Percentiles rank a stretch among this genome's conserved stretches.
Conservation (phyloP, 495 filamentous ascomycete genomes). For the Penicillium bialowiezense region DNA sequence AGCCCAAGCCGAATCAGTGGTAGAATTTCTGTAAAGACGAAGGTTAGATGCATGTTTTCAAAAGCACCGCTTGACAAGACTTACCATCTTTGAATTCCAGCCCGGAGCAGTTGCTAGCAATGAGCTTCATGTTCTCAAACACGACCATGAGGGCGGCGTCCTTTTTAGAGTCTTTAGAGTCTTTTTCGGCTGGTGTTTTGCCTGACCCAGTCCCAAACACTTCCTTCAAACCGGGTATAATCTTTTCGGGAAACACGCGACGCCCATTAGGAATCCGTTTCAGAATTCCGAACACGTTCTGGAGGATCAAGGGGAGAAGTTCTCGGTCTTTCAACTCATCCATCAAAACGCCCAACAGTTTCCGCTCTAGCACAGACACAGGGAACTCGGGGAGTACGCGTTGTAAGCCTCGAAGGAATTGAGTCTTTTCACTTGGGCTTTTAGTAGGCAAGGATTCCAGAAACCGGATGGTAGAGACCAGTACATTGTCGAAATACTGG, state of each 20-base stretch:
- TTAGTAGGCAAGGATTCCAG: constrained; percentile 87
- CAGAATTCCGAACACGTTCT: constrained; percentile 88
- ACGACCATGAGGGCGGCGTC: constrained; percentile 90
- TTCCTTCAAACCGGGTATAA: constrained; percentile 79
- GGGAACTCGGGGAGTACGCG: constrained; percentile 88
- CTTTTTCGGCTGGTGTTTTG: constrained; percentile 60
- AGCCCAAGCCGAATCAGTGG: constrained; percentile 78
- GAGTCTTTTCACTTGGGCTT: constrained; percentile 82
- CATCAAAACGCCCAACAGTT: constrained; percentile 79
- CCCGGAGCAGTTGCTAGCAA: constrained; percentile 77
- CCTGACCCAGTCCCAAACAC: constrained; percentile 62
- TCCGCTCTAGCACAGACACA: constrained; percentile 88
- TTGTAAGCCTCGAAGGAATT: constrained; percentile 85
- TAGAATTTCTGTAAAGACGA: constrained; percentile 61
- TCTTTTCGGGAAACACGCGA: constrained; percentile 74
- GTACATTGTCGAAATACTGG: constrained; percentile 91
- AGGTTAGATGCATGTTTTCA: constrained; percentile 5
- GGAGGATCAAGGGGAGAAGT: constrained; percentile 75
- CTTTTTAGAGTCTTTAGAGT: constrained; percentile 72
- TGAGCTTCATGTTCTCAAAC: constrained; percentile 72
- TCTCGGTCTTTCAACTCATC: constrained; percentile 93
- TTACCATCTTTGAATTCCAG: constrained; percentile 91
- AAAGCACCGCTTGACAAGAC: constrained; percentile 17
- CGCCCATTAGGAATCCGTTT: constrained; percentile 69
- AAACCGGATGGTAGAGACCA: constrained; percentile 94